These are phyloP conservation scores for Lichenothelia convexa DNA, from an alignment of 495 filamentous ascomycete genomes.

Conservation along the genomic window DNA sequence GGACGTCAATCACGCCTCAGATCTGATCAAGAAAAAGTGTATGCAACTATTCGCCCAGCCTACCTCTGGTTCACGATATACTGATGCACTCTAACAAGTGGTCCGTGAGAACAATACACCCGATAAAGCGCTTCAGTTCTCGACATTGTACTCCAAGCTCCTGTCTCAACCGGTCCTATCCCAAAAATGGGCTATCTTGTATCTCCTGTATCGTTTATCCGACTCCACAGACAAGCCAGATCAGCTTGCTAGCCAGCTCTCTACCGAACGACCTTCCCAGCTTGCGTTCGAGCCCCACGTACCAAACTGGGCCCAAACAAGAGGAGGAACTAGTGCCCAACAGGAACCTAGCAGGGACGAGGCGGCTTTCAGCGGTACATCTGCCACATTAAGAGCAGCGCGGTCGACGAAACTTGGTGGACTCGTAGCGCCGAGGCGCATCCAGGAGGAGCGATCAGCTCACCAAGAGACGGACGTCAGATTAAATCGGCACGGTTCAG, in stretches of 20 bases:
- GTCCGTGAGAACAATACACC: conserved; percentile 55
- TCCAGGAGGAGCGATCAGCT: too few species aligned
- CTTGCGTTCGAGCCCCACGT: conserved; percentile 8
- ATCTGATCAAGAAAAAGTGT: conserved; percentile 72
- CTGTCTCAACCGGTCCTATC: conserved; percentile 76
- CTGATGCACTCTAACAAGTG: conserved; percentile 31
- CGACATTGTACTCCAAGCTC: conserved; percentile 71
- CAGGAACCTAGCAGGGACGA: too few species aligned
- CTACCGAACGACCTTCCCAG: not conserved
- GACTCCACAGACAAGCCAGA: too few species aligned
- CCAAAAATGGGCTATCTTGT: conserved; percentile 93
- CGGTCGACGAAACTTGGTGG: too few species aligned
- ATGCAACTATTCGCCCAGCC: conserved; percentile 4
- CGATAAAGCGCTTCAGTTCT: conserved; percentile 72
- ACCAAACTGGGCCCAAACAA: too few species aligned
- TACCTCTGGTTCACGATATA: not conserved
- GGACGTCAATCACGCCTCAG: conserved; percentile 76
- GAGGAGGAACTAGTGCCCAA: too few species aligned
- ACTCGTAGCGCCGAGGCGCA: too few species aligned
- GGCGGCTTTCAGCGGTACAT: too few species aligned
- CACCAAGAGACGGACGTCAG: too few species aligned
- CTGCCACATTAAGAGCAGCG: too few species aligned
- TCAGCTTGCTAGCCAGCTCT: too few species aligned
- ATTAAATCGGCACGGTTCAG: too few species aligned
- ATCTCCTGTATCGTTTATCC: conserved; percentile 68